phyloP scores from a whole-genome alignment of 31 red algal genomes.

The Odonthalia washingtoniensis region DNA sequence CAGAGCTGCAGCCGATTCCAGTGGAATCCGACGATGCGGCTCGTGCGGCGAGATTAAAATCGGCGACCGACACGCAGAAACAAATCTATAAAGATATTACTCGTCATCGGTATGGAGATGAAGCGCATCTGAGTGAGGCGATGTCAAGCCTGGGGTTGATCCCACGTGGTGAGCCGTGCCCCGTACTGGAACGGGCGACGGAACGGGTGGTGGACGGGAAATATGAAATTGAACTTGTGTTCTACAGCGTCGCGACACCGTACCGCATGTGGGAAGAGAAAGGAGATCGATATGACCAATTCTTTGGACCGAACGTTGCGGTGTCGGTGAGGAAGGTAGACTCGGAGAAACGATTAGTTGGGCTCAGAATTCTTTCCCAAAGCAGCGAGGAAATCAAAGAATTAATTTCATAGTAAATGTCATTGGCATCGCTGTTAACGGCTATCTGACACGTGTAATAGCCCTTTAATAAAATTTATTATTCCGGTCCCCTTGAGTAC shows the following conservation, averaged over 20 bases:
- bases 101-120: constrained; percentile 94
- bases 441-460: no score
- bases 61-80: constrained; percentile 81
- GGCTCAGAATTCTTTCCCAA: no score
- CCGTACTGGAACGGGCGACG: constrained; percentile 52
- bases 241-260: constrained; percentile 75
- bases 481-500: no score
- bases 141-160: constrained; percentile 84
- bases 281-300: constrained; percentile 71
- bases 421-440: no score
- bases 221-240: constrained; percentile 76
- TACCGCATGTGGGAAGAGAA: constrained; percentile 61
- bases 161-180: constrained; percentile 79
- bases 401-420: no score
- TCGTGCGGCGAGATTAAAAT: constrained; percentile 38
- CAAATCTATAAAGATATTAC: constrained; percentile 95
- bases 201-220: constrained; percentile 65
- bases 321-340: constrained; percentile 63
- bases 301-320: constrained; percentile 85
- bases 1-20: constrained; percentile 86
- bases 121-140: constrained; percentile 82
- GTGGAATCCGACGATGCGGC: constrained; percentile 51
- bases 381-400: no score
- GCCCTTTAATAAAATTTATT: no score
- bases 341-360: constrained; percentile 70